Evolutionary conservation across 176 grass and related monocot species (phyloP), one percentile per base, ranked within the genome.

Genomic region (Poa pratensis): DNA sequence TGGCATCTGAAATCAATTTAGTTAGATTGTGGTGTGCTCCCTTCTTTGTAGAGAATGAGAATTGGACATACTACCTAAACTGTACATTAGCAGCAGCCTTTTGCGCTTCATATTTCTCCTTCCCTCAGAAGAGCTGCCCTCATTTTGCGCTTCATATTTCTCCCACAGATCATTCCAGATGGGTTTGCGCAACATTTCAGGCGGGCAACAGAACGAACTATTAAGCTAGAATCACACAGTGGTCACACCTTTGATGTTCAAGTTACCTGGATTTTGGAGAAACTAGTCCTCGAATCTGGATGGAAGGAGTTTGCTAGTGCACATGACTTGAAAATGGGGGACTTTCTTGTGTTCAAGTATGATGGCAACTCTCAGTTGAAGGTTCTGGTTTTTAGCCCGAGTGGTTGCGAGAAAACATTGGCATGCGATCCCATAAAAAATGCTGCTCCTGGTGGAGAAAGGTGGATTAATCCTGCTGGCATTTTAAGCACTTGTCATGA

Each of bases 331-430:
- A 85, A 51, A 40, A 69, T 16, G 58, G 80, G 78, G 8, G 91
- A 92, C 37, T 76, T 87, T 23, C 76, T 90, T 49, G 75, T 92
- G 52, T 90, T 90, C 69, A 77, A 60, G 43, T 92, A 85, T 60
- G 70, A 35, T 20, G 40, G 87, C 9, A 77, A 69, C 5, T 90
- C 77, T 26, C 50, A 53, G 1, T 61, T 90, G 27, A 71, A 87
- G 69, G 87, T 90, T 74, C 6, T 67, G 23, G 76, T 90, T 15
- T 90, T 90, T 71, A 76, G 66, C 14, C 58, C 65, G 10, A 90
- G 70, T 60, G 84, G 84, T 19, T 90, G 81, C 24, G 81, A 77
- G 69, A 87, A 87, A 80, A 0, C 19, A 9, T 27, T 8, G 17
- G 9, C 23, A 35, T 49, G 69, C 1, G 1, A 11, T 26, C 37